Evolutionary conservation across 352 stramenopile species (phyloP), one percentile per base, ranked within the genome.

Genomic region (Elongisporangium senticosum): DNA sequence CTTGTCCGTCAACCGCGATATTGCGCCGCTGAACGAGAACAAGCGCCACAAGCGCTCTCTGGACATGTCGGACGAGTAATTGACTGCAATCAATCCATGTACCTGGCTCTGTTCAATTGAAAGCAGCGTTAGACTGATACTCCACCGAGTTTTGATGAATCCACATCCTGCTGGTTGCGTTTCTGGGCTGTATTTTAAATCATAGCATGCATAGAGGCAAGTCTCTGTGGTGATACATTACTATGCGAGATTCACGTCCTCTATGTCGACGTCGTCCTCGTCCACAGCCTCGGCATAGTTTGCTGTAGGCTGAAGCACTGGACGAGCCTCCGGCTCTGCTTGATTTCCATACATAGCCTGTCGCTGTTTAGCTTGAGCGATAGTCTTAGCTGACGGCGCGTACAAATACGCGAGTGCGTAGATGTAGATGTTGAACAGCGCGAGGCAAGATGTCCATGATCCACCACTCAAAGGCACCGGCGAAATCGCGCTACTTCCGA

Each of bases 371-470:
- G 71, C 56, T 6, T 52, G 59, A 6, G 61, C 55, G 17, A 87
- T 59, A 13, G 74, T 69, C 14, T 70, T 65, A 0, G 71, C 57
- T 0, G 77, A 87, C 28, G 77, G 74, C 14, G 74, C 75, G 56
- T 83, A 83, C 48, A 87, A 51, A 49, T 84, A 87, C 67, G 74
- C 71, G 55, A 87, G 55, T 19, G 58, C 71, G 61, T 69, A 83
- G 17, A 87, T 64, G 64, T 87, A 87, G 7, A 87, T 26, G 40
- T 87, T 87, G 61, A 86, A 86, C 28, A 87, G 69, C 17, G 75
- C 66, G 17, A 72, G 63, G 20, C 75, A 70, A 11, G 70, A 71
- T 0, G 77, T 87, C 75, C 77, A 87, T 17, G 72, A 54, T 0
- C 75, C 77, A 26, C 69, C 75, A 51, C 61, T 87, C 1, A 66